Conservation (phyloP, 2,329 filamentous ascomycete genomes). For the Diaporthe citrichinensis region DNA sequence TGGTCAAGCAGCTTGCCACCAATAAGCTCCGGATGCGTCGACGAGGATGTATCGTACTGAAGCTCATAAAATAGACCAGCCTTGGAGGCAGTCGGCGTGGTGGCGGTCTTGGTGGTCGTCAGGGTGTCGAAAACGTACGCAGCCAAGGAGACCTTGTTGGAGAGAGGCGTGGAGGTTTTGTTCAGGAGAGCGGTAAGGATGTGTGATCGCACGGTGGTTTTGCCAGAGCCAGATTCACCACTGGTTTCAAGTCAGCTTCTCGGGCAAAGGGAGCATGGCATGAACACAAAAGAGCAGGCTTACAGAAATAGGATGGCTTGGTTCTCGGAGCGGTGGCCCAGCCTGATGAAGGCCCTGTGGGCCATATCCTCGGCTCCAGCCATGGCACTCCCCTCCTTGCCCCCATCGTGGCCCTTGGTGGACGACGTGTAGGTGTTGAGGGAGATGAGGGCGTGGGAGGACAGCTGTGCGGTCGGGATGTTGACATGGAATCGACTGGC, state of each 20-base stretch:
- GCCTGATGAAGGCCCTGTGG: constrained; percentile 84
- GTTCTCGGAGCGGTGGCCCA: constrained; percentile 92
- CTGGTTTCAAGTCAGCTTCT: constrained; percentile 60
- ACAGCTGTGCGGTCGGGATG: constrained; percentile 88
- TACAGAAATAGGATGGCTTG: constrained; percentile 95
- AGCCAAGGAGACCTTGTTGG: constrained; percentile 91
- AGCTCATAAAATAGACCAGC: constrained; percentile 95
- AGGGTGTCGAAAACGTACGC: constrained; percentile 96
- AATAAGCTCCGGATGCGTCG: constrained; percentile 87
- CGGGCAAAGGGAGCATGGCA: not conserved
- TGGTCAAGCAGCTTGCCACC: constrained; percentile 97
- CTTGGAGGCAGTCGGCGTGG: constrained; percentile 95
- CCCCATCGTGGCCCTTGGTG: constrained; percentile 88
- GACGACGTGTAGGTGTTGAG: constrained; percentile 96
- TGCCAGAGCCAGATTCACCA: constrained; percentile 95
- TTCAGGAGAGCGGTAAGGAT: constrained; percentile 87
- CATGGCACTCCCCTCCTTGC: constrained; percentile 91
- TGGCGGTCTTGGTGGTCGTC: constrained; percentile 96
- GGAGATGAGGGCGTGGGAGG: constrained; percentile 90
- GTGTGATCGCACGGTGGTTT: constrained; percentile 94
- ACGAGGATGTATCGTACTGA: constrained; percentile 93
- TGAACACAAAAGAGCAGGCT: constrained; percentile 55
- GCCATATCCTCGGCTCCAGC: constrained; percentile 94
- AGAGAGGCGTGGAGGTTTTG: constrained; percentile 93
- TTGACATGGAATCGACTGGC: constrained; percentile 93